Evolutionary conservation across 805 yeast genomes (phyloP).

Genomic region (Yarrowia hollandica): DNA sequence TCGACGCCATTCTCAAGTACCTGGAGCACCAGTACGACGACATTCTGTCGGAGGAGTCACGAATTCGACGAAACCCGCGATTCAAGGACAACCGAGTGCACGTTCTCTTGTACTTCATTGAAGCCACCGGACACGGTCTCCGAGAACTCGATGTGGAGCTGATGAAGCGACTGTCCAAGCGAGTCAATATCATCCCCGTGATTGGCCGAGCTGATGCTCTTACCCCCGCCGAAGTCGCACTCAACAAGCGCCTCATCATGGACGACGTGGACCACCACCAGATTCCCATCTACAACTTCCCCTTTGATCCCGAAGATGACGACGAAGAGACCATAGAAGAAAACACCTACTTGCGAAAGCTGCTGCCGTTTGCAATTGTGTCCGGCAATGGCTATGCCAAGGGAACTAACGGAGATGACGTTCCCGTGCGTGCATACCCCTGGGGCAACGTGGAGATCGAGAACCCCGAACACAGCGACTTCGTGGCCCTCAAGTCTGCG

Average conservation of each 20-base stretch:
- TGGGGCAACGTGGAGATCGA: constrained; percentile 58
- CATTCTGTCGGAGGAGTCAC: constrained; percentile 70
- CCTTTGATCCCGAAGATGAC: constrained; percentile 60
- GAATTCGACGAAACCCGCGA: constrained; percentile 70
- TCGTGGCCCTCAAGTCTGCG: constrained; percentile 55
- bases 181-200: constrained; percentile 82
- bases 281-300: constrained; percentile 73
- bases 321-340: constrained; percentile 43
- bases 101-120: constrained; percentile 73
- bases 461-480: constrained; percentile 41
- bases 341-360: constrained; percentile 45
- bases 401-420: constrained; percentile 18
- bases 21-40: constrained; percentile 71
- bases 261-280: constrained; percentile 57
- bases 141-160: constrained; percentile 73
- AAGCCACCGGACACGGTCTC: constrained; percentile 54
- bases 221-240: constrained; percentile 60
- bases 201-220: constrained; percentile 78
- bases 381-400: constrained; percentile 8
- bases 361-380: constrained; percentile 56
- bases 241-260: constrained; percentile 55
- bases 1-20: constrained; percentile 54
- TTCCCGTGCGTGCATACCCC: constrained; percentile 51
- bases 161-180: constrained; percentile 65
- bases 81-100: constrained; percentile 75